Conservation (phyloP, 805 yeast genomes). For the Wickerhamomyces ciferrii region DNA sequence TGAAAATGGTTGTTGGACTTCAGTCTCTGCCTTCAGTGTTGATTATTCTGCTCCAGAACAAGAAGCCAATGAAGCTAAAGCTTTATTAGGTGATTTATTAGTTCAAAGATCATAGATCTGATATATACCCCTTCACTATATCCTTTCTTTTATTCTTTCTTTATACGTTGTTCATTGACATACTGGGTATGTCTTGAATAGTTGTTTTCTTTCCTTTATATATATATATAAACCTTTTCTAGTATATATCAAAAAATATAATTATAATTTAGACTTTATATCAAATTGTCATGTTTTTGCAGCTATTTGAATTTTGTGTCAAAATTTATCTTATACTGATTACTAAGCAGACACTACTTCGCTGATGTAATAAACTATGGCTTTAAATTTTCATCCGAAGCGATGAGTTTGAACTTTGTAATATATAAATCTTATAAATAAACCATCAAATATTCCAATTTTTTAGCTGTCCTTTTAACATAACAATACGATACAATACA, state of each 20-base stretch:
- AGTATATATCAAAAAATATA: too few relatives aligned
- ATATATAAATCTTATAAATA: not conserved
- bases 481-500: too few relatives aligned
- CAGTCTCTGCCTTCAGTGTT: constrained; percentile 42
- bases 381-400: not conserved
- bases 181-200: not conserved
- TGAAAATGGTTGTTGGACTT: constrained; percentile 30
- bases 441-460: not conserved
- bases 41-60: constrained; percentile 28
- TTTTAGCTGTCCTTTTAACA: too few relatives aligned
- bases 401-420: not conserved
- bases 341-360: not conserved
- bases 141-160: not conserved
- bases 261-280: too few relatives aligned
- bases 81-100: constrained; percentile 9
- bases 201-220: not conserved
- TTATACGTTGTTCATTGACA: not conserved
- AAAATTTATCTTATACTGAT: not conserved
- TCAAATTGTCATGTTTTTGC: too few relatives aligned
- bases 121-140: not conserved
- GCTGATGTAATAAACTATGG: not conserved
- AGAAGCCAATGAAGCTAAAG: constrained; percentile 12
- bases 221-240: not conserved
- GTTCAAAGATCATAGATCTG: constrained; percentile 1
- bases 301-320: not conserved